Base-by-base conservation (phyloP, 345 rosid species). In the Carallia brachiata region DNA sequence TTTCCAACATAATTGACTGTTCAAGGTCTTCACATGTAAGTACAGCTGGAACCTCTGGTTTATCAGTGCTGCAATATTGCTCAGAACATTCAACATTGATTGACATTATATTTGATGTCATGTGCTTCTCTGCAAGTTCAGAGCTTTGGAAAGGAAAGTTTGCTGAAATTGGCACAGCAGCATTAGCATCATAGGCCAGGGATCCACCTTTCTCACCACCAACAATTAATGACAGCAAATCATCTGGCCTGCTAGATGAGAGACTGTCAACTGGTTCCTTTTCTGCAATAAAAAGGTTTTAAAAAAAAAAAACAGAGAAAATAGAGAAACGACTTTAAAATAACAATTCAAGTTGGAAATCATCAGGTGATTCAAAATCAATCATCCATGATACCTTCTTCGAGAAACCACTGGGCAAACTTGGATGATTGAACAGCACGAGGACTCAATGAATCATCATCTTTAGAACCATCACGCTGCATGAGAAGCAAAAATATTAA, bases 11-110 rank as follows among this genome's bases (percentile, higher is more conserved):
- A 77, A 95, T 90, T 65, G 98, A 85, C 76, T 88, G 96, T 81
- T 95, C 99, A 69, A 95, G 98, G 81, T 95, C 99, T 85, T 90
- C 99, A 70, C 99, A 95, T 61, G 98, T 95, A 76, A 95, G 92
- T 66, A 95, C 86, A 71, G 96, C 77, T 37, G 89, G 80, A 66
- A 73, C 77, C 66, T 83, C 79, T 74, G 78, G 68, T 60, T 86
- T 77, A 36, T 56, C 69, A 64, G 28, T 63, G 52, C 36, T 73
- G 61, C 71, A 30, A 44, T 75, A 37, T 74, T 78, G 82, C 69
- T 78, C 80, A 15, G 63, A 18, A 52, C 70, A 77, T 73, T 71
- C 87, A 77, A 66, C 54, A 36, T 73, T 28, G 56, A 30, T 62
- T 62, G 72, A 44, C 17, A 27, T 47, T 59, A 56, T 17, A 57